Conservation (phyloP, 2,329 filamentous ascomycete species). For the Rutstroemia sp. region DNA sequence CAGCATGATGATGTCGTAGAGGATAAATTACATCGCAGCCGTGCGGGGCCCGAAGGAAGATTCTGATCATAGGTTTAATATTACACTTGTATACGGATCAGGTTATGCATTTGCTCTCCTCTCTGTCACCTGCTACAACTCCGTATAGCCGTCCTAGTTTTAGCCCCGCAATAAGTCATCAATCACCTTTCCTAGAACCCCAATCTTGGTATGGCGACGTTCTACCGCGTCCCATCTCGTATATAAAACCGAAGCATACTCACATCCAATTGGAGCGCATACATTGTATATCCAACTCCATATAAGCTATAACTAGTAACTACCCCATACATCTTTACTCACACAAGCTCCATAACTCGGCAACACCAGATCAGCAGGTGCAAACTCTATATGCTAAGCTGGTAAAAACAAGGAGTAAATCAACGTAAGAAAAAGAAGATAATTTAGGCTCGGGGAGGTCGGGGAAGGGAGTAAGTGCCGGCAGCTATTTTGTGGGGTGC, state of each 20-base stretch:
- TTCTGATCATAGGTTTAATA: too few species aligned
- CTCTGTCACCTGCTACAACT: too few species aligned
- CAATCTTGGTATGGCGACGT: neutral
- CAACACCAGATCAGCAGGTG: neutral
- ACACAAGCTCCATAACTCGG: neutral
- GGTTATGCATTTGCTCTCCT: too few species aligned
- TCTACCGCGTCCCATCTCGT: neutral
- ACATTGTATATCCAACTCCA: neutral
- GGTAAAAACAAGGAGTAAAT: neutral
- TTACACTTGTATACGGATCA: too few species aligned
- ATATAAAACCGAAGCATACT: neutral
- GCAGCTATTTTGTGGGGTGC: neutral
- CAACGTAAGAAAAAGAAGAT: neutral
- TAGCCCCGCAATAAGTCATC: too few species aligned
- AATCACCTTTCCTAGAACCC: too few species aligned
- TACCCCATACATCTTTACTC: too few species aligned
- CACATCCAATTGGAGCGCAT: slow-evolving; percentile 5
- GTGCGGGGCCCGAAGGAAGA: too few species aligned
- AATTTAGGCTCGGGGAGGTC: neutral
- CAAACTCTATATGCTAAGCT: neutral
- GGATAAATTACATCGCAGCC: too few species aligned
- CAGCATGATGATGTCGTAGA: too few species aligned
- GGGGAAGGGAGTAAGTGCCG: neutral
- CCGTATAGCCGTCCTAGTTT: too few species aligned
- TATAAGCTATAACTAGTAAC: neutral